Base-by-base conservation (phyloP, 805 yeast genomes). In the Suhomyces vadensis region DNA sequence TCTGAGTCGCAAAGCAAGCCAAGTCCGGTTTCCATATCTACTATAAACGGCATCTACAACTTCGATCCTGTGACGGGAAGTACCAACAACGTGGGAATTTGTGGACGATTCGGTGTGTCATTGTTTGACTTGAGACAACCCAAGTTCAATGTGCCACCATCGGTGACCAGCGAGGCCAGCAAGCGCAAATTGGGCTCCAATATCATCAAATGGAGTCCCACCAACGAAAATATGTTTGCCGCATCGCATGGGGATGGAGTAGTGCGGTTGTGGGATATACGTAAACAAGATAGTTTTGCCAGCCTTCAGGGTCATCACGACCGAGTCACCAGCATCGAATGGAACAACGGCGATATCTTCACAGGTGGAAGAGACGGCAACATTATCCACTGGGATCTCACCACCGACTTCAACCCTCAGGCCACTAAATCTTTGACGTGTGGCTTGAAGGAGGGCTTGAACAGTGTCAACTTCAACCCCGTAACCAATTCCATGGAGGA, bases 51-150 rank as follows among this genome's bases (percentile, higher is more conserved):
- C 0, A 58, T 83, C 2, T 53, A 64, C 9, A 65, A 71, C 35
- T 76, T 84, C 44, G 83, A 82, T 50, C 59, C 76, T 22, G 74
- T 78, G 31, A 58, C 73, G 4, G 37, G 37, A 11, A 41, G 41
- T 21, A 29, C 27, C 11, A 31, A 16, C 22, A 38, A 42, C 11
- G 55, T 83, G 42, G 85, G 89, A 0, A 64, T 85, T 2, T 81
- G 86, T 47, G 89, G 89, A 4, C 73, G 75, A 19, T 82, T 82
- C 57, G 96, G 96, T 2, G 75, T 88, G 7, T 82, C 94, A 0
- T 63, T 89, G 31, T 74, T 82, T 49, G 97, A 89, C 61, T 63
- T 87, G 50, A 72, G 95, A 51, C 71, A 74, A 3, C 67, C 73
- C 5, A 69, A 67, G 14, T 68, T 65, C 42, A 60, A 57, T 41